phyloP scores from a whole-genome alignment of 139 green algal genomes.

The Chlamydomonas sp. region DNA sequence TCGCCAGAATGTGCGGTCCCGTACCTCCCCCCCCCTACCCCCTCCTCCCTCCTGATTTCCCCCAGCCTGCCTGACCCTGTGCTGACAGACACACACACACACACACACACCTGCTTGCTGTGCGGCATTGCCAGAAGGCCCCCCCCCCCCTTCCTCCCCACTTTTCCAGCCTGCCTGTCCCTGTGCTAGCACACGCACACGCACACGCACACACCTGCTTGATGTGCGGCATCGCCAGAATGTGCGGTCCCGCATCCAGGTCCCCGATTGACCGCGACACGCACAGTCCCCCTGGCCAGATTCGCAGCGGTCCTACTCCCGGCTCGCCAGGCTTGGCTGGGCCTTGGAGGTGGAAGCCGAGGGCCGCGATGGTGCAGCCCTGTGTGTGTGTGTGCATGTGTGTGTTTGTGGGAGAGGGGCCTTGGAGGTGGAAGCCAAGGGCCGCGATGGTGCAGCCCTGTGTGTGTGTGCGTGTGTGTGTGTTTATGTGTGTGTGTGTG shows the following conservation, averaged over 20 bases:
- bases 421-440: too few relatives aligned
- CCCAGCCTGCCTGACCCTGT: too few relatives aligned
- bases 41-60: too few relatives aligned
- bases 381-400: too few relatives aligned
- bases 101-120: background rate
- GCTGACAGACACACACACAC: background rate
- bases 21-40: constrained; percentile 87
- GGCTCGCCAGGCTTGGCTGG: constrained; percentile 48
- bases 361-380: constrained; percentile 50
- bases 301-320: constrained; percentile 76
- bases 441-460: too few relatives aligned
- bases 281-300: constrained; percentile 87
- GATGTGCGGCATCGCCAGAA: constrained; percentile 79
- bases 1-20: constrained; percentile 62
- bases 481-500: too few relatives aligned
- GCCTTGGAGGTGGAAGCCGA: constrained; percentile 55
- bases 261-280: constrained; percentile 81
- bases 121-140: too few relatives aligned
- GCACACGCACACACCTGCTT: constrained; percentile 46
- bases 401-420: too few relatives aligned
- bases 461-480: too few relatives aligned
- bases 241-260: constrained; percentile 68
- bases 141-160: too few relatives aligned
- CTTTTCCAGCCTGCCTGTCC: too few relatives aligned
- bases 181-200: background rate